Base-by-base conservation (phyloP, 148 eudicot species). In the Rhododendron vialii region DNA sequence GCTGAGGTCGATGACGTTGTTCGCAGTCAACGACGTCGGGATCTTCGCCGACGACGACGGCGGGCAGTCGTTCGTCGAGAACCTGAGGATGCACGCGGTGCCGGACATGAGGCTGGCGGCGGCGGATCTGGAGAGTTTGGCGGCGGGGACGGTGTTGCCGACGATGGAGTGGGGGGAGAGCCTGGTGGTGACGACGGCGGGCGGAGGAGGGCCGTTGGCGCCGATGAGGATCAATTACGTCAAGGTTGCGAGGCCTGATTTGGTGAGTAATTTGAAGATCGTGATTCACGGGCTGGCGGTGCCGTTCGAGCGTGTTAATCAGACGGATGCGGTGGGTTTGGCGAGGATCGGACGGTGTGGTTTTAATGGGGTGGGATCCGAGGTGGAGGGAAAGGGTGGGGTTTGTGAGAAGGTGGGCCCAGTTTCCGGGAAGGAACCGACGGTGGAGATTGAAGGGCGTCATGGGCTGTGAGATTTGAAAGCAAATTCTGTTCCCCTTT, bases 161-260 rank as follows among this genome's bases (percentile, higher is more conserved):
- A 92, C 98, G 47, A 85, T 96, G 48, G 95, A 93, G 81, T 38
- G 51, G 48, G 95, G 94, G 10, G 89, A 95, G 81, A 83, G 85
- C 2, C 84, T 96, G 84, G 89, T 92, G 50, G 92, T 96, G 69
- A 96, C 98, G 0, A 91, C 93, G 9, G 87, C 90, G 0, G 91
- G 93, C 5, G 95, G 95, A 0, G 93, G 96, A 36, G 94, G 94
- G 1, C 53, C 87, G 5, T 57, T 87, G 45, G 86, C 92, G n/a
- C 94, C 95, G 36, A 81, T 95, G 91, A 90, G 94, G 87, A 91
- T 96, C 78, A 96, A 96, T 86, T 96, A 93, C 85, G 95, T 93
- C n/a, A 89, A 90, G 55, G 75, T 96, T 78, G 89, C 88, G 85
- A 88, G 74, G 41, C 92, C 94, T 11, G 95, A 96, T 88, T 82